These are phyloP conservation scores for Parsonsia alboflavescens DNA, from an alignment of 257 asterid species.

Conservation along the genomic window DNA sequence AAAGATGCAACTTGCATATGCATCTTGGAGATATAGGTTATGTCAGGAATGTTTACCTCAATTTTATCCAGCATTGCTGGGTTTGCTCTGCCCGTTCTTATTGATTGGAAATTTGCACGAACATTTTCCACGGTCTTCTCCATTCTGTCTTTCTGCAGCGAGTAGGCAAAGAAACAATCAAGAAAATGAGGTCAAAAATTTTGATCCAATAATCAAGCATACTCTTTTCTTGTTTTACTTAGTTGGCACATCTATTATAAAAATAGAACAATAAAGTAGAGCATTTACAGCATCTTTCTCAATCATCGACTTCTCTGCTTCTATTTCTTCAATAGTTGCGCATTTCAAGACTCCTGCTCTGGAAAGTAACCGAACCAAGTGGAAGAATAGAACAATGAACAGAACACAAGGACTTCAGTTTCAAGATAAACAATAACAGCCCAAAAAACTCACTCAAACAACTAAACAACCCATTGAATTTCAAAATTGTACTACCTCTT, in stretches of 20 bases:
- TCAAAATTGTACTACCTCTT: slow-evolving; percentile 38
- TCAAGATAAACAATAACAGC: slow-evolving; percentile 1
- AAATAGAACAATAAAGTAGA: not conserved
- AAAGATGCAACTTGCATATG: not conserved
- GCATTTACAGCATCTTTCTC: slow-evolving; percentile 70
- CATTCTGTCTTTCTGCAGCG: slow-evolving; percentile 78
- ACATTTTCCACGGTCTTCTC: slow-evolving; percentile 76
- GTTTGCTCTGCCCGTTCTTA: slow-evolving; percentile 89
- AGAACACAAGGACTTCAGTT: not conserved
- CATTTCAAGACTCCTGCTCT: slow-evolving; percentile 61
- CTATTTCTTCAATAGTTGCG: slow-evolving; percentile 88
- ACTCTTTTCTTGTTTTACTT: not conserved
- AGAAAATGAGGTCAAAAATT: not conserved
- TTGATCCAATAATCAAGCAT: not conserved
- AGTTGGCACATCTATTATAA: not conserved
- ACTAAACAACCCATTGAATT: not conserved
- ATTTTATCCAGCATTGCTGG: slow-evolving; percentile 88
- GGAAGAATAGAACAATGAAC: not conserved
- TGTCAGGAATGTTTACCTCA: slow-evolving; percentile 41
- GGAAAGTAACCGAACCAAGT: slow-evolving; percentile 18
- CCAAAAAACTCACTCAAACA: not conserved
- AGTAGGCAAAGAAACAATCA: not conserved
- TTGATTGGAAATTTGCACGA: slow-evolving; percentile 66
- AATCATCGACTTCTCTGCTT: slow-evolving; percentile 73
- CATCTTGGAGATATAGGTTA: not conserved